Percentiles rank a stretch among this genome's conserved stretches.
Conservation (phyloP, 768 basidiomycete genomes). For the Rhodotorula kratochvilovae region DNA sequence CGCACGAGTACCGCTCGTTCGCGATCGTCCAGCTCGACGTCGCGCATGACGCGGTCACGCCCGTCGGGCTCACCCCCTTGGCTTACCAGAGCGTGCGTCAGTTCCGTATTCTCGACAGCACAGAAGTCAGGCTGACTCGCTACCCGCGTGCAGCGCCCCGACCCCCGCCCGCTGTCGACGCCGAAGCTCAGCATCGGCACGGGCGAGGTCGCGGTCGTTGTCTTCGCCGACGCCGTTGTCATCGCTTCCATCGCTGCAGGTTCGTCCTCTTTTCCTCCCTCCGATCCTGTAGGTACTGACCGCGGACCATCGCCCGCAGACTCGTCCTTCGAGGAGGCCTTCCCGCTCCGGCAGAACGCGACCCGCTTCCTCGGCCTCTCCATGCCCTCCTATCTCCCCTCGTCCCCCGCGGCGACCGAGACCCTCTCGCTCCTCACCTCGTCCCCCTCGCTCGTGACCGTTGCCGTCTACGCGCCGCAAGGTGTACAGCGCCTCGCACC, state of each 20-base stretch:
- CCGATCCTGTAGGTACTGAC: no score
- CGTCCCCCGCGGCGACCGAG: background rate
- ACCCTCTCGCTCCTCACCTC: constrained; percentile 36
- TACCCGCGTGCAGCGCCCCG: constrained; percentile 38
- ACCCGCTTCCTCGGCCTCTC: constrained; percentile 49
- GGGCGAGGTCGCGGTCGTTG: constrained; percentile 45
- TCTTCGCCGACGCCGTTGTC: constrained; percentile 47
- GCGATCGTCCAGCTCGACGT: constrained; percentile 43
- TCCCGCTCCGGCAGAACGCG: constrained; percentile 46
- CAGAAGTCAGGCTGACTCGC: no score
- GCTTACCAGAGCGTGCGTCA: constrained; percentile 33
- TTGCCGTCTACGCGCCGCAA: constrained; percentile 24
- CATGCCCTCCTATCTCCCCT: background rate
- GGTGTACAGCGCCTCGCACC: constrained; percentile 7
- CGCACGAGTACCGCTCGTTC: constrained; percentile 37
- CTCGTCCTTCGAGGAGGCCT: constrained; percentile 47
- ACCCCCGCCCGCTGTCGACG: constrained; percentile 46
- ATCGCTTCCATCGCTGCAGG: constrained; percentile 43
- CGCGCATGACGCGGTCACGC: constrained; percentile 3
- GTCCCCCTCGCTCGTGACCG: constrained; percentile 15
- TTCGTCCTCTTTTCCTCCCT: background rate
- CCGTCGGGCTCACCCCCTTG: constrained; percentile 15
- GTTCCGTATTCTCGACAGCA: no score
- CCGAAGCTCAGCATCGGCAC: constrained; percentile 46
- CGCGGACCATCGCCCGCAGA: constrained; percentile 28